phyloP scores from a whole-genome alignment of 768 basidiomycete species.

The Leccinum variicolor region DNA sequence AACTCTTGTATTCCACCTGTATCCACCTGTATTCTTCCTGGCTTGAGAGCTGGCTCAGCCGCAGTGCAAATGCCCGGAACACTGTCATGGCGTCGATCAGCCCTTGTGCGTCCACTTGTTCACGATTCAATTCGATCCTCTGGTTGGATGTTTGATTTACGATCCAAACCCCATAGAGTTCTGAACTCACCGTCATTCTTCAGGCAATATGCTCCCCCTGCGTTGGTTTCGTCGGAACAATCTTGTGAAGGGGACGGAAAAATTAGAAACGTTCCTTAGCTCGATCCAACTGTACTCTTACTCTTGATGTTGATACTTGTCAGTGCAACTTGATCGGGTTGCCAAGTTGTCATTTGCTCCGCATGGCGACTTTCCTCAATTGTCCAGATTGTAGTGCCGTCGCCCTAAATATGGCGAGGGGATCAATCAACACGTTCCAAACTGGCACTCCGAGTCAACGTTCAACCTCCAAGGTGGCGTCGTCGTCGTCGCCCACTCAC shows the following conservation, averaged over 20 bases:
- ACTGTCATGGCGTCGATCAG: constrained; percentile 5
- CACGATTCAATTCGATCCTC: background rate
- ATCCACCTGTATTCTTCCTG: too few species aligned
- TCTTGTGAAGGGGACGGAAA: constrained; percentile 1
- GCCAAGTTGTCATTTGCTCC: constrained; percentile 9
- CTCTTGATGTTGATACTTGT: background rate
- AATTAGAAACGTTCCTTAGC: constrained; percentile 8
- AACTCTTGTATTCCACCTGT: constrained; percentile 15
- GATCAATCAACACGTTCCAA: background rate
- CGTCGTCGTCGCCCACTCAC: background rate
- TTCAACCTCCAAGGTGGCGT: background rate
- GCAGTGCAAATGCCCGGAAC: background rate
- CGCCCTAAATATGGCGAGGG: background rate
- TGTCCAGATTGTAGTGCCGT: background rate
- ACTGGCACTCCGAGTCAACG: too few species aligned
- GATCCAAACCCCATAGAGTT: constrained; percentile 2
- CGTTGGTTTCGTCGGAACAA: background rate
- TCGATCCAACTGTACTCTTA: constrained; percentile 16
- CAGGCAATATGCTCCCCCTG: background rate
- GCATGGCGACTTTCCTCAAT: constrained; percentile 1
- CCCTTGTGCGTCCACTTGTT: constrained; percentile 16
- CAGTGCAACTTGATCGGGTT: constrained; percentile 3
- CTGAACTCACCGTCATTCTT: background rate
- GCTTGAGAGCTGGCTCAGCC: constrained; percentile 2
- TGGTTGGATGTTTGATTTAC: constrained; percentile 1